phyloP scores from a whole-genome alignment of 176 grass and related monocot genomes.

The Oryza glumipatula region DNA sequence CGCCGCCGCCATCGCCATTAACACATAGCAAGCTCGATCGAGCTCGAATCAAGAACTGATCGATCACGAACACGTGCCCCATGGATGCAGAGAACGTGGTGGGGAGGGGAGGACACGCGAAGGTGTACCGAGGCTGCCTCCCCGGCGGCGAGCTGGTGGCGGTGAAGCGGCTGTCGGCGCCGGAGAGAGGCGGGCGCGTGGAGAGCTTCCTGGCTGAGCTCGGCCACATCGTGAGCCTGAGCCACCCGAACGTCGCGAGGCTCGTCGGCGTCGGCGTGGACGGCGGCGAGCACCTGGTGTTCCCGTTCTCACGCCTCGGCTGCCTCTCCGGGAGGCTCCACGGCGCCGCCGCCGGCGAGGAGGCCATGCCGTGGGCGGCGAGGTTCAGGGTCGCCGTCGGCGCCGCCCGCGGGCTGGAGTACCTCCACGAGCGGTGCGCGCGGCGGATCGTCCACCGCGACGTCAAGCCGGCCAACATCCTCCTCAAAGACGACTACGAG shows the following conservation, averaged over 20 bases:
- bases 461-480: slow-evolving; percentile 76
- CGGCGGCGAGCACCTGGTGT: slow-evolving; percentile 80
- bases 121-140: slow-evolving; percentile 71
- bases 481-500: slow-evolving; percentile 72
- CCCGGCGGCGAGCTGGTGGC: slow-evolving; percentile 65
- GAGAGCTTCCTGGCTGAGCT: slow-evolving; percentile 82
- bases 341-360: slow-evolving; percentile 17
- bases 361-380: slow-evolving; percentile 55
- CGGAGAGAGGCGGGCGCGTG: slow-evolving; percentile 20
- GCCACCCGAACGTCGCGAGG: slow-evolving; percentile 75
- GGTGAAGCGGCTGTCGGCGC: slow-evolving; percentile 54
- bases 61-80: background rate
- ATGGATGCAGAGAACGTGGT: slow-evolving; percentile 56
- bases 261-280: slow-evolving; percentile 72
- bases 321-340: slow-evolving; percentile 71
- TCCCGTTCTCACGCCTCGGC: slow-evolving; percentile 66
- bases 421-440: slow-evolving; percentile 73
- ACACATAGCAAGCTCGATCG: background rate
- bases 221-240: slow-evolving; percentile 63
- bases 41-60: background rate
- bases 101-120: slow-evolving; percentile 66
- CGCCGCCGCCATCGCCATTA: no score
- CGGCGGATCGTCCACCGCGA: slow-evolving; percentile 84
- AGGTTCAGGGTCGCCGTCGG: slow-evolving; percentile 64
- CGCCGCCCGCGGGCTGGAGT: slow-evolving; percentile 64